A percentile compares a stretch with the other conserved stretches of the same genome.
Conservation (phyloP, 441 rosid genomes). For the Jatropha multifida region DNA sequence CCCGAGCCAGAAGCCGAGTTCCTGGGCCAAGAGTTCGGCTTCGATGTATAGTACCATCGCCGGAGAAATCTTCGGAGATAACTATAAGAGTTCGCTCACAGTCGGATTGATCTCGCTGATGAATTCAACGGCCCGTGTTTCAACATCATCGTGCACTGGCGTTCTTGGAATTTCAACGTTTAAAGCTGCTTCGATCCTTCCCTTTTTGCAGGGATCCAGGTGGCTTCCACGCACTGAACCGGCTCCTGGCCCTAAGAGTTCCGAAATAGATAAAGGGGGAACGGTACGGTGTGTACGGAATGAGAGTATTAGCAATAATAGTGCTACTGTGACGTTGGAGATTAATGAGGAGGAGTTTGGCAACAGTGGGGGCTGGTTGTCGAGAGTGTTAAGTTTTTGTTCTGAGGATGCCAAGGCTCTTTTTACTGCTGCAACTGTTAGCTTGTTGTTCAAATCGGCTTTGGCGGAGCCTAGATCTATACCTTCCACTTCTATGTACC, state of each 20-base stretch:
- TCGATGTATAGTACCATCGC: conserved; percentile 47
- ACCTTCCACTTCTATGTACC: conserved; percentile 93
- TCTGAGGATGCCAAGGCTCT: conserved; percentile 94
- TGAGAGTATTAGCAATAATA: background rate
- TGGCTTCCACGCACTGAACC: conserved; percentile 75
- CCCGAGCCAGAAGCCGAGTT: background rate
- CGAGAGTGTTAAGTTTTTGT: conserved; percentile 49
- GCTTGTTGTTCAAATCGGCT: conserved; percentile 67
- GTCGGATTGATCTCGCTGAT: conserved; percentile 56
- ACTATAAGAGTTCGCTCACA: conserved; percentile 43
- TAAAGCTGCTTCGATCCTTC: conserved; percentile 58
- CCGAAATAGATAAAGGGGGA: conserved; percentile 52
- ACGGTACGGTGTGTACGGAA: conserved; percentile 19
- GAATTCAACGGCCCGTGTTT: conserved; percentile 47
- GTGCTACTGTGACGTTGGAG: conserved; percentile 32
- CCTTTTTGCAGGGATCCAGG: conserved; percentile 70
- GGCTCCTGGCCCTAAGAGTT: conserved; percentile 30
- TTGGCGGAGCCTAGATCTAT: conserved; percentile 95
- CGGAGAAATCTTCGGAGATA: conserved; percentile 45
- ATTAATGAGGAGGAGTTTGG: conserved; percentile 32
- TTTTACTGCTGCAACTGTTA: conserved; percentile 80
- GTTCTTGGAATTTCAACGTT: conserved; percentile 53
- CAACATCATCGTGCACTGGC: conserved; percentile 31
- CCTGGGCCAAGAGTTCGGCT: conserved; percentile 14
- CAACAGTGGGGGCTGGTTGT: conserved; percentile 55